These are phyloP conservation scores for Penicillium arizonense DNA, from an alignment of 495 filamentous ascomycete genomes.

Conservation along the genomic window DNA sequence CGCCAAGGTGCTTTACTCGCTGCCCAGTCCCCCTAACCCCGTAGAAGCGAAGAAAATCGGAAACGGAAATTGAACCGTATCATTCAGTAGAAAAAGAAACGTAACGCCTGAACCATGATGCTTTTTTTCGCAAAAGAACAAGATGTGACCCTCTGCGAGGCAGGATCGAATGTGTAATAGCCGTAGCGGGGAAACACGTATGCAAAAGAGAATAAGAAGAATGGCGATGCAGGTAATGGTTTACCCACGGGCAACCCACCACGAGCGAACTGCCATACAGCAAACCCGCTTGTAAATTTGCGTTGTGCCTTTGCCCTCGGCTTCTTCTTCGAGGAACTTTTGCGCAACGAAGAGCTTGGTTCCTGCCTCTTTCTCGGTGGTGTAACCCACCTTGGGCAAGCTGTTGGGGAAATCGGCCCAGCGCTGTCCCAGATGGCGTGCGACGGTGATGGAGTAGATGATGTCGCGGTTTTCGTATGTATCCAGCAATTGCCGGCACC, in stretches of 20 bases:
- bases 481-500: constrained; percentile 67
- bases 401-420: constrained; percentile 63
- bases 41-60: constrained; percentile 3
- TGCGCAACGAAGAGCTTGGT: constrained; percentile 77
- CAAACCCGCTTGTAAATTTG: constrained; percentile 78
- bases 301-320: constrained; percentile 67
- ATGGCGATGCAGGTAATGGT: constrained; percentile 1
- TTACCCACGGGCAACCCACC: constrained; percentile 48
- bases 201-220: constrained; percentile 9
- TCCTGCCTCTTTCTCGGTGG: constrained; percentile 67
- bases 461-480: constrained; percentile 87
- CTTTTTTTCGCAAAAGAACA: constrained; percentile 21
- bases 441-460: constrained; percentile 82
- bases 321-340: constrained; percentile 76
- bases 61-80: constrained; percentile 6
- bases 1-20: constrained; percentile 23
- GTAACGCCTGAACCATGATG: constrained; percentile 30
- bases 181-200: not conserved
- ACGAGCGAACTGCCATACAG: constrained; percentile 64
- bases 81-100: constrained; percentile 5
- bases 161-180: constrained; percentile 4
- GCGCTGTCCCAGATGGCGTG: constrained; percentile 67
- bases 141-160: constrained; percentile 3
- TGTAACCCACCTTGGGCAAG: constrained; percentile 54
- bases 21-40: constrained; percentile 20